Base-by-base conservation (phyloP, 305 asterid species). In the Fraxinus latifolia region DNA sequence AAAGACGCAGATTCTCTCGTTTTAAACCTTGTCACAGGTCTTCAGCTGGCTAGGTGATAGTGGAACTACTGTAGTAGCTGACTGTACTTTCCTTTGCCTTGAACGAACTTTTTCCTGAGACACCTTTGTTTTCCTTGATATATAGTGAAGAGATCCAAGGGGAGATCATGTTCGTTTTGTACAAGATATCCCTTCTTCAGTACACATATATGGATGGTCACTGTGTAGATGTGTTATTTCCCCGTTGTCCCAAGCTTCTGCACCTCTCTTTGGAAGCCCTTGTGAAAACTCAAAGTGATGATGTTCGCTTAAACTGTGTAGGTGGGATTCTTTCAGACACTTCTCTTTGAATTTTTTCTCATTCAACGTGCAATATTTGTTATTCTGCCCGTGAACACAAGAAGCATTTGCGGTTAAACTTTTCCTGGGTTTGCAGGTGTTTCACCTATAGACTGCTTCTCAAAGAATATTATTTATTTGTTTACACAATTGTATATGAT, bases 71-170 rank as follows among this genome's bases (percentile, higher is more conserved):
- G 32, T 60, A 84, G 60, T 79, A 74, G 60, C 14, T 15, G 75
- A 42, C 27, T 82, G 65, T 53, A 53, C 23, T 79, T 80, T 77
- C 62, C 62, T 76, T 37, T 76, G 71, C 78, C 74, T 80, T 74
- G 47, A 62, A 78, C 55, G 27, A 74, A 58, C 32, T 23, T 82
- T 78, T n/a, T 39, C 77, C 62, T 82, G 34, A 82, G 74, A 73
- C 72, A 84, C 71, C 68, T 77, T 27, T 47, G 32, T 82, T 86
- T 80, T 67, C 84, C 81, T 79, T 82, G 80, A 27, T 65, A 25
- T 88, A 39, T 86, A 96, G 99, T 81, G 99, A 96, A 79, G 95
- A 93, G 87, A 88, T 93, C 82, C 97, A 91, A 84, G 98, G 98
- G 87, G 99, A 96, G 92, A 90, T 92, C 85, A 86, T 94, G 89